A percentile compares a stretch with the other conserved stretches of the same genome.
Conservation (phyloP, 1,284 basidiomycete species). For the Leccinum griseonigrum region DNA sequence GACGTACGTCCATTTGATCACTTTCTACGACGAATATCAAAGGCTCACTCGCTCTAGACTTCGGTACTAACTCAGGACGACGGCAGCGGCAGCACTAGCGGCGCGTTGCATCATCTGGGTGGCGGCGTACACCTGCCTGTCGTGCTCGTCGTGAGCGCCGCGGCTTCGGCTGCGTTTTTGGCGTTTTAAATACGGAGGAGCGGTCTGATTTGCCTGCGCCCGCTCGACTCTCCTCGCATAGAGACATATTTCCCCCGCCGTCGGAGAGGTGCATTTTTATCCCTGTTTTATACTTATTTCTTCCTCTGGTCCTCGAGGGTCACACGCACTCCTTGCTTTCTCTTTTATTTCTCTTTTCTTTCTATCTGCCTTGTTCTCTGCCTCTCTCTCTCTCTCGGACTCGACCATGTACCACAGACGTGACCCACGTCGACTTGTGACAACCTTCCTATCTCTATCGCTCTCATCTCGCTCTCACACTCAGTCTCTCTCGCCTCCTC, state of each 20-base stretch:
- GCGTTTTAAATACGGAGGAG: slow-evolving; percentile 3
- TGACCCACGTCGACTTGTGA: not conserved
- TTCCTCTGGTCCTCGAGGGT: not conserved
- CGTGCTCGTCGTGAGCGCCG: slow-evolving; percentile 9
- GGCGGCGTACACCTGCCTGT: not conserved
- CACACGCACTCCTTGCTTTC: not conserved
- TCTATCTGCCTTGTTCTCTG: no score
- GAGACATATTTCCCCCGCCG: not conserved
- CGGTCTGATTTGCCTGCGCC: not conserved
- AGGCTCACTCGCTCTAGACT: not conserved
- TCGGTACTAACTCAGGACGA: not conserved
- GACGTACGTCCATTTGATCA: not conserved
- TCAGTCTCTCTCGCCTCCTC: not conserved
- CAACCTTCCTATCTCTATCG: not conserved
- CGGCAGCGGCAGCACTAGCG: slow-evolving; percentile 9
- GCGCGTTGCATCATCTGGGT: slow-evolving; percentile 8
- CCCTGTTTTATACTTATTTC: not conserved
- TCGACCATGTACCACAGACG: not conserved
- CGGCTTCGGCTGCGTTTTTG: slow-evolving; percentile 10
- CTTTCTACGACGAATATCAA: not conserved
- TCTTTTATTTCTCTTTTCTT: not conserved
- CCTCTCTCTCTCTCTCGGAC: not conserved
- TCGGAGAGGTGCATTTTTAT: not conserved
- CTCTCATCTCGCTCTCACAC: not conserved
- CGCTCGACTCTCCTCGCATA: not conserved